Conservation (phyloP, 2,329 filamentous ascomycete species). For the Alternaria brassicae region DNA sequence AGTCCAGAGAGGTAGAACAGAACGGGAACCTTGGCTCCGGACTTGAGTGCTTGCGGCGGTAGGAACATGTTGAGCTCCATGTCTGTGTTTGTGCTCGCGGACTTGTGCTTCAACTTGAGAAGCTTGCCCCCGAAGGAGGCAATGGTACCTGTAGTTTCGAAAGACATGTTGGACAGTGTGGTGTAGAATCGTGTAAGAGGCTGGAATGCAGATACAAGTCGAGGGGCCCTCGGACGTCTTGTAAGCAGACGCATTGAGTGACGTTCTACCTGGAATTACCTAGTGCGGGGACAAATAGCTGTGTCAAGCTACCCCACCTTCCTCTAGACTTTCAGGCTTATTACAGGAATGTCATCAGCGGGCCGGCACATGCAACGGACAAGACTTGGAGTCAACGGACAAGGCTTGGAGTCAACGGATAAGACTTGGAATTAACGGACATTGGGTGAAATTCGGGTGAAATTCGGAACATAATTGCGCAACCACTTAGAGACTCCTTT, state of each 20-base stretch:
- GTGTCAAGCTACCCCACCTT: slow-evolving; percentile 41
- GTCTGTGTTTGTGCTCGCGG: slow-evolving; percentile 77
- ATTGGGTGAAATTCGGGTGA: too few relatives aligned
- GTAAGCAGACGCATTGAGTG: slow-evolving; percentile 33
- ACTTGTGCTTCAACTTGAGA: slow-evolving; percentile 89
- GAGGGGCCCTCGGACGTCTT: slow-evolving; percentile 32
- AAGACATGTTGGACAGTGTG: slow-evolving; percentile 60
- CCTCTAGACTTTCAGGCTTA: slow-evolving; percentile 35
- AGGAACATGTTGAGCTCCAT: slow-evolving; percentile 96
- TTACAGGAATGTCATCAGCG: slow-evolving; percentile 40
- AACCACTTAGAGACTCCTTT: slow-evolving; percentile 41
- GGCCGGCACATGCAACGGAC: slow-evolving; percentile 39
- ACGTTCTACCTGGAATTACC: slow-evolving; percentile 41
- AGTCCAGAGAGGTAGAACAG: slow-evolving; percentile 93
- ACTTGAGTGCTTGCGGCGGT: slow-evolving; percentile 71
- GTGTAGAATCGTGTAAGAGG: slow-evolving; percentile 20
- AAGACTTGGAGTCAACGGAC: slow-evolving; percentile 34
- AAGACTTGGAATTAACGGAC: slow-evolving; percentile 34
- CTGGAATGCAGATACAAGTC: slow-evolving; percentile 19
- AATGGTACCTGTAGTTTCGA: slow-evolving; percentile 89
- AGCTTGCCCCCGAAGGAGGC: slow-evolving; percentile 92
- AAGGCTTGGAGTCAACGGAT: too few relatives aligned
- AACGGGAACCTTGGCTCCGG: slow-evolving; percentile 72
- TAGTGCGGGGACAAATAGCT: slow-evolving; percentile 41
- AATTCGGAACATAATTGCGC: slow-evolving; percentile 43